Conservation (phyloP, 306 rosid genomes). For the Lathyrus oleraceus region DNA sequence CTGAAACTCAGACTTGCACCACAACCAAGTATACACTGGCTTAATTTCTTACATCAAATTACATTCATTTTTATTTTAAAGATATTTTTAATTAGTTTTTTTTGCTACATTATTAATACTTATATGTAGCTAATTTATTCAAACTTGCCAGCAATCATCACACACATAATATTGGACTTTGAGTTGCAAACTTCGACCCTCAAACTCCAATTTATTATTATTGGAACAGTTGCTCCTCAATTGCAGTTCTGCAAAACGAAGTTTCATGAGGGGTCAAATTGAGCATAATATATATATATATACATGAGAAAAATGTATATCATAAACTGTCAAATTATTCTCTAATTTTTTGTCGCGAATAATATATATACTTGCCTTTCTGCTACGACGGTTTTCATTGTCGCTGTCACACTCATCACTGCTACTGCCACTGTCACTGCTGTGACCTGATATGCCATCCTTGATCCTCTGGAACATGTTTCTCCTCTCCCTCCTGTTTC, state of each 20-base stretch:
- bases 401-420: slow-evolving; percentile 32
- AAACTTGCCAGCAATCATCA: neutral
- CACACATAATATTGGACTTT: slow-evolving; percentile 3
- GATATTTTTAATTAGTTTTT: neutral
- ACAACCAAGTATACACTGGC: slow-evolving; percentile 18
- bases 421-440: slow-evolving; percentile 22
- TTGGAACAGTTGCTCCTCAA: neutral
- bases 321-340: neutral
- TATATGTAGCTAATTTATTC: slow-evolving; percentile 2
- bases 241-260: slow-evolving; percentile 30
- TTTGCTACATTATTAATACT: neutral
- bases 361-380: no score
- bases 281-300: neutral
- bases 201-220: slow-evolving; percentile 11
- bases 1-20: slow-evolving; percentile 18
- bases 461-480: slow-evolving; percentile 29
- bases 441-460: slow-evolving; percentile 34
- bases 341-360: no score
- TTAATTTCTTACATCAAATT: slow-evolving; percentile 17
- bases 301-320: neutral
- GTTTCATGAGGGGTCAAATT: neutral
- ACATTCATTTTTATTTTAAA: neutral
- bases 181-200: neutral
- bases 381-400: neutral
- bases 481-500: slow-evolving; percentile 11